Evolutionary conservation across 352 stramenopile genomes (phyloP).

Genomic region (Pythium plurisporium): DNA sequence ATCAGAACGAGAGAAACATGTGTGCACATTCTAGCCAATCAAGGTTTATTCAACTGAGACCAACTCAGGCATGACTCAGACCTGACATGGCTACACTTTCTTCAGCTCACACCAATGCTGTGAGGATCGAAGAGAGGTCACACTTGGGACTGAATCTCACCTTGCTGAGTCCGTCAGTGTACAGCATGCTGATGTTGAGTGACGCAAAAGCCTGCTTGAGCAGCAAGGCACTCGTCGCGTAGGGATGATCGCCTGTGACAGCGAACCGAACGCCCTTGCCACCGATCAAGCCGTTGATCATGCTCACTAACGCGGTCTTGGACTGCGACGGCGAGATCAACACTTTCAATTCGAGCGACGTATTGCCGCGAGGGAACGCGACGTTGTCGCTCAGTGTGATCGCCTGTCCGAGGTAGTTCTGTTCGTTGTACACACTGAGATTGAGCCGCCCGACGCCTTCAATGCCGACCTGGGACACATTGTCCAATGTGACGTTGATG

Average conservation of each 20-base stretch:
- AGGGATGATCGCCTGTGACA: slow-evolving; percentile 25
- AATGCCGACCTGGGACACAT: slow-evolving; percentile 38
- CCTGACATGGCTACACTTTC: no score
- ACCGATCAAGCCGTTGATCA: slow-evolving; percentile 3
- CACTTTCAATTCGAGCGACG: neutral
- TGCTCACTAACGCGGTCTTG: neutral
- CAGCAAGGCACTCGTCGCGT: slow-evolving; percentile 15
- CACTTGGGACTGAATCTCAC: slow-evolving; percentile 20
- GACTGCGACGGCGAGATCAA: neutral
- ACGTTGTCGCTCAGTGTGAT: neutral
- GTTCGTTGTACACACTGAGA: slow-evolving; percentile 54
- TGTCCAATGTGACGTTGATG: slow-evolving; percentile 57
- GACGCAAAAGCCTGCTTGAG: slow-evolving; percentile 20
- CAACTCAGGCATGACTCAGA: no score
- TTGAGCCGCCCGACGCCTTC: slow-evolving; percentile 58
- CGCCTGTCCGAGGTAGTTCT: slow-evolving; percentile 56
- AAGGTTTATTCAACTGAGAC: no score
- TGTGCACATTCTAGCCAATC: no score
- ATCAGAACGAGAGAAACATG: no score
- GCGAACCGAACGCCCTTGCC: slow-evolving; percentile 6
- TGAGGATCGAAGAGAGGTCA: slow-evolving; percentile 10
- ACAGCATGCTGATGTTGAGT: slow-evolving; percentile 32
- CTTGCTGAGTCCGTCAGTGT: slow-evolving; percentile 16
- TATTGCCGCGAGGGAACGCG: slow-evolving; percentile 4
- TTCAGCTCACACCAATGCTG: no score